A percentile compares a stretch with the other conserved stretches of the same genome.
Evolutionary conservation across 371 early-diverging fungal species (phyloP).

Genomic region (Coemansia sp.): DNA sequence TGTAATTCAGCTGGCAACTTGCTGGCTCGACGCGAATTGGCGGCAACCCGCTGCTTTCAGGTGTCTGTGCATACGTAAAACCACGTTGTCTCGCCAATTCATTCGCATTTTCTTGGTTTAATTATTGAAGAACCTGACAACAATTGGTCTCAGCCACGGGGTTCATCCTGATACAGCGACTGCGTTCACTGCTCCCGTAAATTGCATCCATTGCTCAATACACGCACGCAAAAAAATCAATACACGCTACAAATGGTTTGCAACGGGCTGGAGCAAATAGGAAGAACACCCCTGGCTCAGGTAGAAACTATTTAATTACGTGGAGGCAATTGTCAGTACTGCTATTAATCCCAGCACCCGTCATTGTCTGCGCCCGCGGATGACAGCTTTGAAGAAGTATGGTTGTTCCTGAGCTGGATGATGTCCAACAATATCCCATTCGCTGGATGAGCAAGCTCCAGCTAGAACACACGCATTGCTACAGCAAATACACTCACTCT

Average conservation of each 20-base stretch:
- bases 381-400: too few species aligned
- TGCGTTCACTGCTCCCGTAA: too few species aligned
- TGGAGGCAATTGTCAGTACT: neutral
- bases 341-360: neutral
- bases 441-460: neutral
- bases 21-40: too few species aligned
- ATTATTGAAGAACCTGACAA: neutral
- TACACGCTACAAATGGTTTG: neutral
- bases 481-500: too few species aligned
- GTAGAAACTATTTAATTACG: neutral
- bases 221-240: neutral
- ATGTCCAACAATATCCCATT: neutral
- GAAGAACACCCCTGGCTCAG: neutral
- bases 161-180: neutral
- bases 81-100: neutral
- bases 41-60: neutral
- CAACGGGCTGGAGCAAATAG: neutral
- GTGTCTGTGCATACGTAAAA: constrained; percentile 3
- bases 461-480: too few species aligned
- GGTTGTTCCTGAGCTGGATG: too few species aligned
- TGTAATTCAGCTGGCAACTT: too few species aligned
- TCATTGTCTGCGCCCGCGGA: neutral
- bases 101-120: neutral
- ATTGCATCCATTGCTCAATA: neutral
- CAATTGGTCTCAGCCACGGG: neutral